Evolutionary conservation across 352 stramenopile species (phyloP).

Genomic region (Pythium phragmiticola): DNA sequence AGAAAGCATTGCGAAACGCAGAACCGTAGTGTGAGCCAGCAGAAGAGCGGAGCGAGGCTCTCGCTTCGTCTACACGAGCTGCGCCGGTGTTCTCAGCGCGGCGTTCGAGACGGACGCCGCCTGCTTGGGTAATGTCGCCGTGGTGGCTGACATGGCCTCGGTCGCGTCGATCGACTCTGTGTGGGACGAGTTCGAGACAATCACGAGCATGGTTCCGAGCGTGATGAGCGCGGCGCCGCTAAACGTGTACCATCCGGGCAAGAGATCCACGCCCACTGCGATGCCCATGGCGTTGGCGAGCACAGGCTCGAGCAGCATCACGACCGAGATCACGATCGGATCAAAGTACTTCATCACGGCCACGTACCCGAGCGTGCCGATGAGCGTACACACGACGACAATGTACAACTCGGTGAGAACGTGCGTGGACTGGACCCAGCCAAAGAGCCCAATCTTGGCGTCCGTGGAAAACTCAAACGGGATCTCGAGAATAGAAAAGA

Average conservation of each 20-base stretch:
- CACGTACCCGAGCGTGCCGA: constrained; percentile 87
- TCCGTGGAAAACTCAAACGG: constrained; percentile 73
- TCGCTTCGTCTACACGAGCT: constrained; percentile 26
- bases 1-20: not conserved
- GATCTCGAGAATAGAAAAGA: constrained; percentile 64
- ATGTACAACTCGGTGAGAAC: constrained; percentile 81
- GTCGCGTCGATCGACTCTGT: constrained; percentile 87
- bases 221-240: constrained; percentile 64
- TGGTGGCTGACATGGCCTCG: constrained; percentile 58
- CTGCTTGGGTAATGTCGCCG: constrained; percentile 38
- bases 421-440: constrained; percentile 74
- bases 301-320: constrained; percentile 88
- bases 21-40: not conserved
- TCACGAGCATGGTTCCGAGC: constrained; percentile 63
- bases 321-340: constrained; percentile 85
- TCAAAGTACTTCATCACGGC: constrained; percentile 92
- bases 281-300: constrained; percentile 76
- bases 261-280: constrained; percentile 60
- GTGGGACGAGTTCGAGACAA: constrained; percentile 71
- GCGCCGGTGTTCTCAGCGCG: constrained; percentile 22
- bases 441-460: constrained; percentile 73
- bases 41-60: not conserved
- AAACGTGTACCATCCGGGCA: constrained; percentile 76
- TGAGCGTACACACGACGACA: constrained; percentile 82
- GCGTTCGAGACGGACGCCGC: constrained; percentile 32